Evolutionary conservation across 2,329 filamentous ascomycete genomes (phyloP), one percentile per base, ranked within the genome.

Genomic region (Xylariaceae sp.): DNA sequence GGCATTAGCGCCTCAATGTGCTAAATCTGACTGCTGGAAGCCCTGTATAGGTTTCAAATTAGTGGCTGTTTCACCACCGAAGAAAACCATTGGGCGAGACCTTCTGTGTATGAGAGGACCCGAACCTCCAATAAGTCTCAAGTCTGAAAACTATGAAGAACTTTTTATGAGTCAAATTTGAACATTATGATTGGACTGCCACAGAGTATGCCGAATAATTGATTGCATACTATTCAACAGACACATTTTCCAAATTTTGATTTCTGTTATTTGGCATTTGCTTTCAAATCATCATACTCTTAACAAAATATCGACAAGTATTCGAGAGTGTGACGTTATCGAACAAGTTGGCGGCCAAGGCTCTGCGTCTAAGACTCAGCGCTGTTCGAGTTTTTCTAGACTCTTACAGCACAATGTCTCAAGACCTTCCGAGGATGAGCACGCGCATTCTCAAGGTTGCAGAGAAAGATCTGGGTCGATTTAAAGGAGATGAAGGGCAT

Each of bases 361-460:
- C 45, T 37, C 57, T 58, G 37, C 42, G 49, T 41, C 26, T 52
- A 2, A 46, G 56, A 59, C 49, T 65, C 29, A 61, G 52, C 49
- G 56, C 65, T 67, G 65, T 65, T 61, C 63, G 67, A 63, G 66
- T 60, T 61, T 50, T 59, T 45, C 52, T 64, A 57, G 63, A 62
- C 61, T 65, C 60, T 43, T 70, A 65, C 64, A 64, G 62, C 52
- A 65, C 63, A 52, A 72, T 72, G 70, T 66, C 70, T 45, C 65
- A 68, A 59, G 56, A 69, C 48, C 48, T 69, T 42, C 66, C 67
- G 18, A 54, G 41, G 44, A 50, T 61, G 54, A 56, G 16, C 26
- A 72, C 70, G 0, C 56, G 61, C 14, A 52, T 71, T 23, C 53
- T 69, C 12, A 67, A 62, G 44, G 62, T 71, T 0, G 32, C 54